These are phyloP conservation scores for Lavandula angustifolia DNA, from an alignment of 257 asterid species.

Conservation along the genomic window DNA sequence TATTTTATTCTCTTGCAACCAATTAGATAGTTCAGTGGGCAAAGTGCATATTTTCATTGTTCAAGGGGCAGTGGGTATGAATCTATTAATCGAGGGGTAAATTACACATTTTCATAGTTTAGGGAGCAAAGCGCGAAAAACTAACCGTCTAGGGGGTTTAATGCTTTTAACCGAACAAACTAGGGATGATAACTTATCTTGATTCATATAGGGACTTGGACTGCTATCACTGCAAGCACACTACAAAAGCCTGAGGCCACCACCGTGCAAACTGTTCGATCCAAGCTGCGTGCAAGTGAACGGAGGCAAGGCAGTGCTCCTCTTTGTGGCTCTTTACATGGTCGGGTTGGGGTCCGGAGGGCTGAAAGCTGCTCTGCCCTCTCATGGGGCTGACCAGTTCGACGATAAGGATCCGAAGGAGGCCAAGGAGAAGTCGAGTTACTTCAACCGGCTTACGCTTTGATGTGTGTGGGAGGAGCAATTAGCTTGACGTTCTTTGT, in stretches of 20 bases:
- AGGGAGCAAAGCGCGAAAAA: too few species aligned
- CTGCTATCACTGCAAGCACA: slow-evolving; percentile 66
- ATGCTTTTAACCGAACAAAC: too few species aligned
- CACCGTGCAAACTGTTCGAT: slow-evolving; percentile 52
- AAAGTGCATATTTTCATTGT: too few species aligned
- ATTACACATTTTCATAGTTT: too few species aligned
- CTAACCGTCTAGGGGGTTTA: too few species aligned
- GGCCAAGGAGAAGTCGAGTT: slow-evolving; percentile 53
- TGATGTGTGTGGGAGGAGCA: slow-evolving; percentile 58
- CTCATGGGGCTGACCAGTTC: slow-evolving; percentile 83
- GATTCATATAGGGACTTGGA: slow-evolving; percentile 53
- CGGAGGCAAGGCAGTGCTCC: slow-evolving; percentile 51
- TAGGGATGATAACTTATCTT: not conserved
- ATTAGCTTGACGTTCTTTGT: slow-evolving; percentile 58
- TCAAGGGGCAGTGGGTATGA: too few species aligned
- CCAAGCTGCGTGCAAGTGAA: slow-evolving; percentile 46
- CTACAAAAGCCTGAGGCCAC: slow-evolving; percentile 51
- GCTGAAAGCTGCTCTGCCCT: slow-evolving; percentile 63
- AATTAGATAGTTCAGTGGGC: too few species aligned
- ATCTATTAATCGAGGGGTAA: too few species aligned
- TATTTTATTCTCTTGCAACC: too few species aligned
- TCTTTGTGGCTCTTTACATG: slow-evolving; percentile 55
- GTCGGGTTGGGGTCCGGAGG: slow-evolving; percentile 64
- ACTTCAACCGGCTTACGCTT: slow-evolving; percentile 68
- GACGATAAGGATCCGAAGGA: slow-evolving; percentile 64